phyloP scores from a whole-genome alignment of 495 filamentous ascomycete species.

The Penicillium antarcticum region DNA sequence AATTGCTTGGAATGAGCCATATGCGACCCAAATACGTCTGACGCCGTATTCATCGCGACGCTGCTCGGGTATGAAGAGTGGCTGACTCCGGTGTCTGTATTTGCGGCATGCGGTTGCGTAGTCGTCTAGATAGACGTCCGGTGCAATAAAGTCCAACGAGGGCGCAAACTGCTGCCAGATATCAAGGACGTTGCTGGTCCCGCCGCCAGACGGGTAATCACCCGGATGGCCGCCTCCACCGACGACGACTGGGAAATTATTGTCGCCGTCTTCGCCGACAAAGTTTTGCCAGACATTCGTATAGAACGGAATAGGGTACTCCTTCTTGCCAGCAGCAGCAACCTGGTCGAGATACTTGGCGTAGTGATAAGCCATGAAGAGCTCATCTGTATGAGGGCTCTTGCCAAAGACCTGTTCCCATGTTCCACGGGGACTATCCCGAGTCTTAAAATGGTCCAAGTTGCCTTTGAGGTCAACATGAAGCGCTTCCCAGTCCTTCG shows the following conservation, averaged over 20 bases:
- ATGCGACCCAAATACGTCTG: constrained; percentile 41
- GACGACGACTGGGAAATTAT: constrained; percentile 34
- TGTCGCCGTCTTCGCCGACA: constrained; percentile 24
- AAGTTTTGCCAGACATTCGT: constrained; percentile 48
- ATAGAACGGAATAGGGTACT: constrained; percentile 43
- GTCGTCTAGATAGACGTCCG: constrained; percentile 47
- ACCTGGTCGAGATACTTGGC: constrained; percentile 42
- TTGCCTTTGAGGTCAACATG: constrained; percentile 30
- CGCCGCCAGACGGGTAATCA: constrained; percentile 46
- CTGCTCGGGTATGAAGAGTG: constrained; percentile 52
- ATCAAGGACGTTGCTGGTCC: constrained; percentile 37
- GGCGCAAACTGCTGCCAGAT: constrained; percentile 44
- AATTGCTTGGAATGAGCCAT: constrained; percentile 40
- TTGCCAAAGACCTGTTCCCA: constrained; percentile 43
- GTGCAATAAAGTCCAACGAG: constrained; percentile 45
- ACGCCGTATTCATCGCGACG: constrained; percentile 46
- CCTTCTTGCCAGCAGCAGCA: constrained; percentile 37
- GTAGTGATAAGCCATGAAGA: constrained; percentile 52
- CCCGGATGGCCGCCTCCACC: constrained; percentile 43
- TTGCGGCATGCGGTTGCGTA: constrained; percentile 37
- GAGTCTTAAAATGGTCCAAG: constrained; percentile 19
- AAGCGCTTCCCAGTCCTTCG: constrained; percentile 27
- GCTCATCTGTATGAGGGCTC: constrained; percentile 38
- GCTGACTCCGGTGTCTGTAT: constrained; percentile 43
- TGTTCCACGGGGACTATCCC: constrained; percentile 12